Evolutionary conservation across 2,329 filamentous ascomycete genomes (phyloP).

Genomic region (Hymenoscyphus fraxineus): DNA sequence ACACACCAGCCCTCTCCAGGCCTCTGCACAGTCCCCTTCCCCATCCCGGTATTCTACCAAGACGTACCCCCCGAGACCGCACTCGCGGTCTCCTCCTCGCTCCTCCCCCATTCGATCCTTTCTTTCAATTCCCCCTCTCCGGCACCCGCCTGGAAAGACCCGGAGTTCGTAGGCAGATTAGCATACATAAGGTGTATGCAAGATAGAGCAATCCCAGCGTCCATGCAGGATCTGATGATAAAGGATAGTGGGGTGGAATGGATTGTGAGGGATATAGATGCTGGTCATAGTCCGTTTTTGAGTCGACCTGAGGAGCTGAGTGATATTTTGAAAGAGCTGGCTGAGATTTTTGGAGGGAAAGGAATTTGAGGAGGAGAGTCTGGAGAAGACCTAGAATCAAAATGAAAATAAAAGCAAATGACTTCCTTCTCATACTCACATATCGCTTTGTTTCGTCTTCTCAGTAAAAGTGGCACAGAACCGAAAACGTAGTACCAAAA

Average conservation of each 20-base stretch:
- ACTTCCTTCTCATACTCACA: not conserved
- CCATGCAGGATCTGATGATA: not conserved
- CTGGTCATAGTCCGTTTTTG: not conserved
- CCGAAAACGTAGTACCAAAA: not conserved
- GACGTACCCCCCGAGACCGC: not conserved
- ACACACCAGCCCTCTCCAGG: not conserved
- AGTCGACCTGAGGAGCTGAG: not conserved
- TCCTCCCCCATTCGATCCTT: not conserved
- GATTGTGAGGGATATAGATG: not conserved
- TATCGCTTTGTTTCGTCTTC: not conserved
- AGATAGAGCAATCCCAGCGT: not conserved
- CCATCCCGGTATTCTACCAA: not conserved
- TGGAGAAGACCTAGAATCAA: not conserved
- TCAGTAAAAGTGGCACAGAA: not conserved
- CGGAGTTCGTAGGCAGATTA: not conserved
- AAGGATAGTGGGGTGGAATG: not conserved
- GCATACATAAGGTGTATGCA: not conserved
- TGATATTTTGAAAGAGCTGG: not conserved
- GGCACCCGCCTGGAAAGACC: not conserved
- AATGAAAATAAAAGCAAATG: not conserved
- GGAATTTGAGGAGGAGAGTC: not conserved
- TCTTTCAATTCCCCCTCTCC: not conserved
- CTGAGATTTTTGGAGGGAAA: not conserved
- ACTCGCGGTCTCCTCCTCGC: not conserved
- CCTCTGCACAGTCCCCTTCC: not conserved